Evolutionary conservation across 2,329 filamentous ascomycete species (phyloP).

Genomic region (Pyrenochaeta sp.): DNA sequence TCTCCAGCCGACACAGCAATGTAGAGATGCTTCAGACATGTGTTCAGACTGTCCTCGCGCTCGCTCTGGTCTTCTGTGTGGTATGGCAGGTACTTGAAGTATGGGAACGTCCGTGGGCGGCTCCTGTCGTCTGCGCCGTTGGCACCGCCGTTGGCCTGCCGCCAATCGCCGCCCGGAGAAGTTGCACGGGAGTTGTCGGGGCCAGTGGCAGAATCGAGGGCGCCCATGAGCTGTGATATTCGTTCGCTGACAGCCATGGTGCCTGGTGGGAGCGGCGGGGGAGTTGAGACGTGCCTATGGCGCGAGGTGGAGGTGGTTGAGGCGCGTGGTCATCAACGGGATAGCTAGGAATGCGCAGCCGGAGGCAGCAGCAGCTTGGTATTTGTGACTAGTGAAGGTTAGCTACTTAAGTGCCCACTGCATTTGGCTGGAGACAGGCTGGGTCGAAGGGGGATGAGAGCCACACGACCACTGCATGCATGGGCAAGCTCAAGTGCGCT

Average conservation of each 20-base stretch:
- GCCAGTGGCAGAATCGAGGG: conserved; percentile 52
- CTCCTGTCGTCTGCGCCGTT: conserved; percentile 63
- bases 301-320: conserved; percentile 16
- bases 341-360: conserved; percentile 21
- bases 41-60: conserved; percentile 79
- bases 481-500: conserved; percentile 1
- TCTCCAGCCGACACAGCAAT: conserved; percentile 91
- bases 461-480: conserved; percentile 11
- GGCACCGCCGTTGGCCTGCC: conserved; percentile 59
- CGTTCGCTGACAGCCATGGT: conserved; percentile 50
- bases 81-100: conserved; percentile 90
- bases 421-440: conserved; percentile 13
- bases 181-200: conserved; percentile 85
- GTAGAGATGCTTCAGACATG: conserved; percentile 93
- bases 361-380: conserved; percentile 9
- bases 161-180: conserved; percentile 74
- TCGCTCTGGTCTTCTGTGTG: conserved; percentile 79
- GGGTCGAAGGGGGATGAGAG: conserved; percentile 9
- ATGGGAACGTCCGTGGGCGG: conserved; percentile 87
- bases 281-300: conserved; percentile 18
- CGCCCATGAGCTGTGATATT: conserved; percentile 52
- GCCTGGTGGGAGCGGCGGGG: conserved; percentile 21
- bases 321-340: conserved; percentile 34
- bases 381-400: conserved; percentile 15
- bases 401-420: too few species aligned